A percentile compares a stretch with the other conserved stretches of the same genome.
Evolutionary conservation across 768 basidiomycete species (phyloP).

Genomic region (Megacollybia marginata): DNA sequence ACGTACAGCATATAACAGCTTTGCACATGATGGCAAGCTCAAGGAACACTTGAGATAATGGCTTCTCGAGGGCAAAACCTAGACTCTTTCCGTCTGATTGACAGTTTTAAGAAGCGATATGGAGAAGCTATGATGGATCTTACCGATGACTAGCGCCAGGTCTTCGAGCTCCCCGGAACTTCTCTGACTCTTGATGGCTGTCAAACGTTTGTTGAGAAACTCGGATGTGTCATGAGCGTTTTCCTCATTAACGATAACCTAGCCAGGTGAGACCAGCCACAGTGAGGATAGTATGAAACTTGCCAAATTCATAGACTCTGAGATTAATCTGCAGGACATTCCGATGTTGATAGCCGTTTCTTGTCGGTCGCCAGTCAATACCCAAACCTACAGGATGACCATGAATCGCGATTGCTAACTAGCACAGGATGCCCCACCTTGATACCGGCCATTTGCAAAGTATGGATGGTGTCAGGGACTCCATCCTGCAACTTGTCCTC

Average conservation of each 20-base stretch:
- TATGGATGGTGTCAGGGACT: conserved; percentile 97
- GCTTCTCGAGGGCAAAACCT: conserved; percentile 88
- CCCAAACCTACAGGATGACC: conserved; percentile 68
- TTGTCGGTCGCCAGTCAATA: conserved; percentile 94
- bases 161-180: conserved; percentile 91
- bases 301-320: conserved; percentile 97
- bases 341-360: conserved; percentile 99
- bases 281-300: conserved; percentile 11
- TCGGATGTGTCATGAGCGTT: conserved; percentile 75
- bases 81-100: conserved; percentile 87
- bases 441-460: conserved; percentile 95
- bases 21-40: conserved; percentile 98
- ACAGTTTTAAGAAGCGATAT: background rate
- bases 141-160: conserved; percentile 90
- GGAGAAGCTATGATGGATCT: background rate
- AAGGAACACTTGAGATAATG: conserved; percentile 80
- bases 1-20: conserved; percentile 93
- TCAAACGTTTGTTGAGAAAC: conserved; percentile 80
- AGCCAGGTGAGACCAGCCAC: conserved; percentile 2
- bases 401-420: background rate
- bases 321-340: conserved; percentile 93
- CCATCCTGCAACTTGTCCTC: conserved; percentile 99
- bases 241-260: conserved; percentile 95
- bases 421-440: conserved; percentile 44
- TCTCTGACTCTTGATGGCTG: conserved; percentile 89